Percentiles rank a stretch among this genome's conserved stretches.
Conservation (phyloP, 139 green algal species). For the Tetradesmus lagerheimii region DNA sequence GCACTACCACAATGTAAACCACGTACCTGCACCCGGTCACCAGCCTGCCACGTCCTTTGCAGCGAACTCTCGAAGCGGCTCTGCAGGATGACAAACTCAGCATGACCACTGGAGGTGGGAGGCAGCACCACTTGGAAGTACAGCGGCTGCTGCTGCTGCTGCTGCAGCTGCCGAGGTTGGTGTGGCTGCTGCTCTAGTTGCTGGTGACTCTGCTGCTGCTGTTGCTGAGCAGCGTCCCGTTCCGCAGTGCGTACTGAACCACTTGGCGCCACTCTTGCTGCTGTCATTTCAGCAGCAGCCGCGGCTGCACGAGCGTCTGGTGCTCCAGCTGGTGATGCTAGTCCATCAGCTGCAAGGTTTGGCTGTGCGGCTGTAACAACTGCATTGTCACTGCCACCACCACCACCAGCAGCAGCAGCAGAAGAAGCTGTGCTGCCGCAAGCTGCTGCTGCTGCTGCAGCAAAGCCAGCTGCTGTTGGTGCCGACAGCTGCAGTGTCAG, state of each 20-base stretch:
- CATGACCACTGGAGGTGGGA: conserved; percentile 53
- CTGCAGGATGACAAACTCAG: conserved; percentile 73
- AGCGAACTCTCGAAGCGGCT: conserved; percentile 55
- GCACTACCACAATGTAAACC: not conserved
- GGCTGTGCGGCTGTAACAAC: not conserved
- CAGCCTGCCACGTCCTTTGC: conserved; percentile 48
- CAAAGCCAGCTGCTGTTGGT: not conserved
- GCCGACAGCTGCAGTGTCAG: conserved; percentile 24
- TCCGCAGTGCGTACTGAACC: not conserved
- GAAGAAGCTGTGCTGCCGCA: not conserved
- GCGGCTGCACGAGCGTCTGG: not conserved
- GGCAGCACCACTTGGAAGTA: conserved; percentile 71
- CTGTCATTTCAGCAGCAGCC: not conserved
- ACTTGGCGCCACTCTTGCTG: not conserved
- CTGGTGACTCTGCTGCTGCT: not conserved
- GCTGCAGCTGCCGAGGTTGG: not conserved
- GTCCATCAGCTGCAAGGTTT: not conserved
- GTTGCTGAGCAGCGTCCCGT: not conserved
- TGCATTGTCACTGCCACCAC: not conserved
- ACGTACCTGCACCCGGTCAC: conserved; percentile 53
- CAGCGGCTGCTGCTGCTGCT: conserved; percentile 27
- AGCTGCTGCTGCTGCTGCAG: not conserved
- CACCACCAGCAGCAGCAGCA: not conserved
- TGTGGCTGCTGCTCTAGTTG: no score
- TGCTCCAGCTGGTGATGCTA: not conserved